Evolutionary conservation across 345 rosid species (phyloP), one percentile per base, ranked within the genome.

Genomic region (Limnanthes douglasii): DNA sequence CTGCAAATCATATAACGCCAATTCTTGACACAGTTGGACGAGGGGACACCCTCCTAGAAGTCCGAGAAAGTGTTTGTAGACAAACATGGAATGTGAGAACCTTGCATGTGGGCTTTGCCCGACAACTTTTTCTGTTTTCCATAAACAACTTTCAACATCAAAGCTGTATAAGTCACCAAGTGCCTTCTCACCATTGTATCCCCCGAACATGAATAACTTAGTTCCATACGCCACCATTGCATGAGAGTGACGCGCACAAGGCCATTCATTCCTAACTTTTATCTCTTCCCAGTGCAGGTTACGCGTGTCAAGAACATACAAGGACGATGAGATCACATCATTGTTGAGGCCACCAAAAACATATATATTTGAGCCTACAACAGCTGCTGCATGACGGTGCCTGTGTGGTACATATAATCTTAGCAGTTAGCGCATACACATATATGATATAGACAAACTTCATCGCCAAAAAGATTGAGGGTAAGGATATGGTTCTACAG

Each of bases 1-100:
- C 51, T 45, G 51, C 45, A 79, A 46, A 62, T 83, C 86, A 47
- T 82, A 61, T 47, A 88, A 42, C 42, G 76, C 59, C 68, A 88
- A 49, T 49, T 69, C 90, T 64, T 73, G 85, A 33, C 52, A 57
- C 52, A 71, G 69, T 51, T 72, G 80, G 34, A 58, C 60, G 12
- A 88, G 71, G 31, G 95, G 97, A 58, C 97, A 88, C 41, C 95
- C 97, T 17, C 97, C 95, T 41, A 88, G 55, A n/a, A 83, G 39
- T 46, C 97, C 97, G 57, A 88, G 34, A 39, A 42, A 58, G 44
- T 56, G 53, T 45, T 68, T 61, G 45, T 75, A 73, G 30, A 66
- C 71, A 70, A 83, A 88, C 90, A 79, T 61, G 1, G 93, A 76
- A 50, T 88, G 90, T 22, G 95, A 88, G 57, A 88, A 88, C 49